phyloP scores from a whole-genome alignment of 441 rosid species.

The Capsella rubella region DNA sequence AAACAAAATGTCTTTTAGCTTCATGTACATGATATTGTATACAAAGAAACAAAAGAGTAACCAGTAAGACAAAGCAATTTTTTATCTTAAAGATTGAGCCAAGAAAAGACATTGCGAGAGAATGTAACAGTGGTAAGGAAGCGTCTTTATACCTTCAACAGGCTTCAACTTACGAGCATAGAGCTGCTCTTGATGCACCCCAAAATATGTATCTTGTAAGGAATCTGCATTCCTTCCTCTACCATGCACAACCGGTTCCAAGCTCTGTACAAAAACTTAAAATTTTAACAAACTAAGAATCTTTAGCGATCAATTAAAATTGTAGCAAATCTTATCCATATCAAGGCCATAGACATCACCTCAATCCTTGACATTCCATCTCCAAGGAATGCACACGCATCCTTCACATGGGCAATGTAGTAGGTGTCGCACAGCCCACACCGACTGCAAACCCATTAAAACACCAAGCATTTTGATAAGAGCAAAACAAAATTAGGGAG shows the following conservation, averaged over 20 bases:
- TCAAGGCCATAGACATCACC: slow-evolving; percentile 50
- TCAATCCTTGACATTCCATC: slow-evolving; percentile 97
- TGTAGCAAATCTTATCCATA: slow-evolving; percentile 15
- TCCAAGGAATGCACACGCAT: slow-evolving; percentile 94
- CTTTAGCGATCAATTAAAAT: slow-evolving; percentile 6
- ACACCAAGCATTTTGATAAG: slow-evolving; percentile 1
- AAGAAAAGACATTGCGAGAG: neutral
- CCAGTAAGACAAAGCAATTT: neutral
- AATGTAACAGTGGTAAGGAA: neutral
- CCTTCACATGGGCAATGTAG: slow-evolving; percentile 91
- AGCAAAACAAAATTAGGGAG: neutral
- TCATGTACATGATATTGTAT: neutral
- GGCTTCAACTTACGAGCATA: slow-evolving; percentile 92
- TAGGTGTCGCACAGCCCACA: slow-evolving; percentile 96
- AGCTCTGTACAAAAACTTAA: slow-evolving; percentile 48
- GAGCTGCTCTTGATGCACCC: slow-evolving; percentile 75
- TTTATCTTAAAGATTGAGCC: neutral
- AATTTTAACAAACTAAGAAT: slow-evolving; percentile 4
- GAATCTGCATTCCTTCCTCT: slow-evolving; percentile 80
- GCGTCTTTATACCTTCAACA: slow-evolving; percentile 63
- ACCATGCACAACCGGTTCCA: slow-evolving; percentile 90
- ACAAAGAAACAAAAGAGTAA: neutral
- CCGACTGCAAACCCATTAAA: slow-evolving; percentile 50
- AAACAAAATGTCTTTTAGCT: neutral
- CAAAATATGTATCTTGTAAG: slow-evolving; percentile 80